Base-by-base conservation (phyloP, 2,329 filamentous ascomycete species). In the Colletotrichum scovillei region DNA sequence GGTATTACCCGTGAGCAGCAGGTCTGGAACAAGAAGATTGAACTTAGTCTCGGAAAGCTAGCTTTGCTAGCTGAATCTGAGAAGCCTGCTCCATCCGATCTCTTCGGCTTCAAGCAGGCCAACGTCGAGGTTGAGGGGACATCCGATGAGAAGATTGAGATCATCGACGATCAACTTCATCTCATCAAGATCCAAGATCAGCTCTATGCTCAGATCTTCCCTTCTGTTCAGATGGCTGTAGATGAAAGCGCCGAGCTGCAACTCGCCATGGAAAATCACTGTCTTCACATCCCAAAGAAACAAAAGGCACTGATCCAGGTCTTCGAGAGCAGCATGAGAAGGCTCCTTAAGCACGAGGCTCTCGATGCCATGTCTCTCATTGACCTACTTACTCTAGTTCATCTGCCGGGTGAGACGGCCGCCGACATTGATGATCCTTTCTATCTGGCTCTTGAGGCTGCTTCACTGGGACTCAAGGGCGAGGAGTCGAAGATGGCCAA, bases 21-120 rank as follows among this genome's bases (percentile, higher is more conserved):
- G 77, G 84, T 97, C 4, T 98, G 96, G 96, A 95, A 91, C 83
- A 97, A 97, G 85, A 97, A 97, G 82, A 94, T 98, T 42, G 93
- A 98, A 82, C 86, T 98, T 30, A 97, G 95, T 73, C 87, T 99
- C 52, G 93, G 94, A 46, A 98, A 98, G 82, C 88, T 99, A 59
- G 90, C 92, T 19, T 87, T 91, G 67, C 83, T 98, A 76, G 94
- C 94, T 19, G 90, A 91, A 52, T 86, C 84, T 8, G 82, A 84
- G 65, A 79, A 78, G 71, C 78, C 76, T 42, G 74, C 73, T 22
- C 26, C 76, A 58, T 69, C 52, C 49, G 67, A 75, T 30, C 68
- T 73, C 2, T 76, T 78, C 14, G 76, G 77, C 22, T 77, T 76
- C 55, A 79, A 80, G 71, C 76, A 80, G 63, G 79, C 83, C 67